These are phyloP conservation scores for Micractinium conductrix DNA, from an alignment of 139 green algal genomes.

Conservation along the genomic window DNA sequence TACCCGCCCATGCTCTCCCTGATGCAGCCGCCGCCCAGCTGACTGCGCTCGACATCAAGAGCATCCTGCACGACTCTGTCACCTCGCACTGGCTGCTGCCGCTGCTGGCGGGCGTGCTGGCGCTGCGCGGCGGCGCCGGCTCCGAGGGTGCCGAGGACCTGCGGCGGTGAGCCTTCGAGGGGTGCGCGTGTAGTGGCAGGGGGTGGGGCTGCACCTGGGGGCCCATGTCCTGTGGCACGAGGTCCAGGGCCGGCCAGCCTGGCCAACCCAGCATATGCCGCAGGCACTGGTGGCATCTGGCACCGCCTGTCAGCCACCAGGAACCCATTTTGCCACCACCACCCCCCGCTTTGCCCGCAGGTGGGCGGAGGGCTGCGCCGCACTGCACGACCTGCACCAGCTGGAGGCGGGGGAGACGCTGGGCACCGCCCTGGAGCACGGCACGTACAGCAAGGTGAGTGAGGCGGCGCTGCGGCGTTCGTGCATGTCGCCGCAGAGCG, in stretches of 20 bases:
- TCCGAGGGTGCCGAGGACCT: not conserved
- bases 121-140: slow-evolving; percentile 22
- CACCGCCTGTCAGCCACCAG: no score
- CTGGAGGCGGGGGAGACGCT: slow-evolving; percentile 76
- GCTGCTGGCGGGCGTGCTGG: slow-evolving; percentile 36
- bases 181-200: no score
- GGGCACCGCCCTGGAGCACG: slow-evolving; percentile 67
- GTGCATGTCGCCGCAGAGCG: no score
- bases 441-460: slow-evolving; percentile 80
- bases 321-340: not conserved
- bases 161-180: slow-evolving; percentile 15
- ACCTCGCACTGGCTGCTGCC: slow-evolving; percentile 73
- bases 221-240: no score
- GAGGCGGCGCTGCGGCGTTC: not conserved
- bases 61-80: slow-evolving; percentile 79
- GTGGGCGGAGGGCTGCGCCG: slow-evolving; percentile 45
- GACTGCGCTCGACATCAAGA: slow-evolving; percentile 70
- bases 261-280: no score
- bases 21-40: slow-evolving; percentile 40
- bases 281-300: no score
- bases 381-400: slow-evolving; percentile 75
- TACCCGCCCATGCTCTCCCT: not conserved
- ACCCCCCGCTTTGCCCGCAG: no score
- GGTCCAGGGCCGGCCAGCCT: no score
- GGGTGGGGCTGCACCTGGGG: no score